Evolutionary conservation across 306 rosid genomes (phyloP).

Genomic region (Cicer arietinum): DNA sequence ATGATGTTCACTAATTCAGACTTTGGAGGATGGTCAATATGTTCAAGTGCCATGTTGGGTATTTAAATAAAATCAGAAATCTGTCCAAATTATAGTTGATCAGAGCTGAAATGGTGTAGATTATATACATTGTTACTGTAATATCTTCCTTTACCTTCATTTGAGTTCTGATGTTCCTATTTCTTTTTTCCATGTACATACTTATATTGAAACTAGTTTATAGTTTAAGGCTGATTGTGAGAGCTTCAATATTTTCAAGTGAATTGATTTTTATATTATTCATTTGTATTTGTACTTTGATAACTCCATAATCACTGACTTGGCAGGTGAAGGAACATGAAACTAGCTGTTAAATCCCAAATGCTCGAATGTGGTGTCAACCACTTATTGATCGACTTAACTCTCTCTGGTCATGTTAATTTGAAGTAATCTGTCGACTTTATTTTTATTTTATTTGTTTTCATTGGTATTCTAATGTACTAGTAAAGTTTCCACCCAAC

Average conservation of each 20-base stretch:
- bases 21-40: constrained; percentile 48
- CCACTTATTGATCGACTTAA: constrained; percentile 8
- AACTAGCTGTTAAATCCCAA: constrained; percentile 41
- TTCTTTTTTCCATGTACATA: constrained; percentile 49
- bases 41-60: constrained; percentile 44
- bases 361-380: constrained; percentile 46
- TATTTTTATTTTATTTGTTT: constrained; percentile 14
- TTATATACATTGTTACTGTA: constrained; percentile 46
- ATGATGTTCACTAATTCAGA: constrained; percentile 32
- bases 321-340: constrained; percentile 50
- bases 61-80: constrained; percentile 53
- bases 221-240: constrained; percentile 10
- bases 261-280: constrained; percentile 31
- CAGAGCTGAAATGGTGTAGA: constrained; percentile 50
- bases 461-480: neutral
- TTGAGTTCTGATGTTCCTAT: constrained; percentile 33
- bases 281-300: constrained; percentile 10
- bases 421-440: constrained; percentile 37
- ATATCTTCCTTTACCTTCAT: constrained; percentile 34
- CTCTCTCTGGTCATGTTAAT: constrained; percentile 32
- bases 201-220: constrained; percentile 35
- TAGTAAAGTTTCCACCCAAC: neutral
- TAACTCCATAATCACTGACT: constrained; percentile 44
- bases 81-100: constrained; percentile 54
- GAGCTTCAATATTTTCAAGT: constrained; percentile 26